Conservation (phyloP, 768 basidiomycete species). For the Rhodotorula paludigena region DNA sequence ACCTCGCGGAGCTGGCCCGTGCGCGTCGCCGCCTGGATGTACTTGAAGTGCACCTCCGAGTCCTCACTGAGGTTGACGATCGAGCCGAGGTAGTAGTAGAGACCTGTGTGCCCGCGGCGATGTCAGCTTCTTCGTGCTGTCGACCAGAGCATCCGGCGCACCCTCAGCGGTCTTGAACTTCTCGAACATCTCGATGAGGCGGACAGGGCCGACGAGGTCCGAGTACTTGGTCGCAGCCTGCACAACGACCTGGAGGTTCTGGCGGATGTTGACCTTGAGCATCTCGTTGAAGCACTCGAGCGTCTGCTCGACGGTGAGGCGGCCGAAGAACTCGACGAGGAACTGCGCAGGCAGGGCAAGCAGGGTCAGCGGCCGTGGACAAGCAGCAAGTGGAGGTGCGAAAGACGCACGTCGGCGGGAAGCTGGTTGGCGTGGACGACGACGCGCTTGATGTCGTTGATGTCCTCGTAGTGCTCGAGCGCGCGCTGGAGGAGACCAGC, state of each 20-base stretch:
- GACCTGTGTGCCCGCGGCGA: constrained; percentile 52
- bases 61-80: constrained; percentile 95
- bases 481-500: constrained; percentile 92
- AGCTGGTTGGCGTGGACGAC: constrained; percentile 85
- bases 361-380: constrained; percentile 1
- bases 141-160: constrained; percentile 41
- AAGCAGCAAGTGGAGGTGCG: neutral
- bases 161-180: constrained; percentile 96
- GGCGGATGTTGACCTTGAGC: constrained; percentile 92
- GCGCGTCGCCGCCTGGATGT: constrained; percentile 95
- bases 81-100: constrained; percentile 98
- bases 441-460: constrained; percentile 97
- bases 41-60: constrained; percentile 98
- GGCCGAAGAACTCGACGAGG: constrained; percentile 95
- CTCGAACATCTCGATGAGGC: constrained; percentile 97
- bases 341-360: constrained; percentile 54
- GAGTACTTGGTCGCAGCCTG: constrained; percentile 99
- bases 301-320: constrained; percentile 93
- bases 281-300: constrained; percentile 95
- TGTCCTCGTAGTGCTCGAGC: constrained; percentile 94
- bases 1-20: constrained; percentile 98
- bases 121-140: neutral
- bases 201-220: constrained; percentile 92
- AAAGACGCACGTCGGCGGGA: constrained; percentile 64
- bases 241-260: constrained; percentile 92